Base-by-base conservation (phyloP, 2,329 filamentous ascomycete genomes). In the Zopfia rhizophila region DNA sequence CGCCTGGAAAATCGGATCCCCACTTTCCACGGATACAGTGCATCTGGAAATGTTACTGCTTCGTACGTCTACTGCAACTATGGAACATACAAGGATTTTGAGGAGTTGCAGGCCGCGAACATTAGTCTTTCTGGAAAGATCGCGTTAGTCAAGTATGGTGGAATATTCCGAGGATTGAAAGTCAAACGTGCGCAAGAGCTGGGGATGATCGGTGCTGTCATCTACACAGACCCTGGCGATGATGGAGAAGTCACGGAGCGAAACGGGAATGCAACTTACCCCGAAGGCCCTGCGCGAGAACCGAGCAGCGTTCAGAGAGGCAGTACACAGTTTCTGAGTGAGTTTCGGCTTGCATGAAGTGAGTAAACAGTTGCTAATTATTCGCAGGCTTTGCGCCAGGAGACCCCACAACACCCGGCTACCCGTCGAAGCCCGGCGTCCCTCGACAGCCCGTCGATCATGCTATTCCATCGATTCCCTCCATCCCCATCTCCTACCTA, bases 11-110 rank as follows among this genome's bases (percentile, higher is more conserved):
- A 91, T 61, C 80, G 90, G 21, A 82, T 97, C 17, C 91, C 93
- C 1, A 93, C 88, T 0, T 97, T 97, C 76, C 93, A 97, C 66
- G 94, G 93, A 40, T 97, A 97, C 72, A 96, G 91, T 3, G 91
- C 91, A 4, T 92, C 81, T 49, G 93, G 93, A 19, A 96, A 97
- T 69, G 93, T 95, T 35, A 97, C 93, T 0, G 91, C 85, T 3
- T 83, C 85, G 11, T 94, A 90, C 56, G 89, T 96, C 22, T 97
- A 88, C 64, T 91, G 90, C 68, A 97, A 97, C 72, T 96, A 94
- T 63, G 93, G 92, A 39, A 94, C 89, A 0, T 95, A 87, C 65
- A 75, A 82, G 54, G 93, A 97, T 67, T 97, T 87, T 56, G 88
- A 94, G 59, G 91, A 96, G 54, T 79, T 97, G 11, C 65, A 88